Conservation (phyloP, 495 filamentous ascomycete species). For the Penicillium nucicola region DNA sequence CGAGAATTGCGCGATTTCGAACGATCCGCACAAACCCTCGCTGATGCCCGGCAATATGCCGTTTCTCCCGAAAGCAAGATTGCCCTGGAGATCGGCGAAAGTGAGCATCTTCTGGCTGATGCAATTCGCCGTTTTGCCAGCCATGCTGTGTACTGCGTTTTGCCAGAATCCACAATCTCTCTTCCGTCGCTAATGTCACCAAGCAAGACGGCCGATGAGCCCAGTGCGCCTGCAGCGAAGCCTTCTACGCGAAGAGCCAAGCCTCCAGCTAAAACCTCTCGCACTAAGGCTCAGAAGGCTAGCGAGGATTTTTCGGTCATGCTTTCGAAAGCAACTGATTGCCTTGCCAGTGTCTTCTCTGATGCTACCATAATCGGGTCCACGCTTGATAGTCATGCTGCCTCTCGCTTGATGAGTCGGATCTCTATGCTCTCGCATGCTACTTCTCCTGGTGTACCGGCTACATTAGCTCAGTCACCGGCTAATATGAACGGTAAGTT, state of each 20-base stretch:
- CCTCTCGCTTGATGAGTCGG: slow-evolving; percentile 43
- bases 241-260: slow-evolving; percentile 24
- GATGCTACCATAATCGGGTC: slow-evolving; percentile 41
- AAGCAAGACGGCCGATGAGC: slow-evolving; percentile 19
- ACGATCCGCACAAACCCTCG: slow-evolving; percentile 29
- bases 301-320: slow-evolving; percentile 40
- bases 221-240: slow-evolving; percentile 12
- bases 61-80: slow-evolving; percentile 38
- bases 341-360: slow-evolving; percentile 34
- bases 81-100: slow-evolving; percentile 40
- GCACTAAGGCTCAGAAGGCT: slow-evolving; percentile 31
- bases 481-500: slow-evolving; percentile 44
- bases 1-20: slow-evolving; percentile 39
- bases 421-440: slow-evolving; percentile 47
- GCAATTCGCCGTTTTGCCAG: slow-evolving; percentile 63
- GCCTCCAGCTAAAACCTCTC: slow-evolving; percentile 25
- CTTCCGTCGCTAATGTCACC: slow-evolving; percentile 60
- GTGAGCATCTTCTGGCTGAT: slow-evolving; percentile 51
- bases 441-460: slow-evolving; percentile 28
- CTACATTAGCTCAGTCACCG: slow-evolving; percentile 34
- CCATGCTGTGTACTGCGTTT: slow-evolving; percentile 82
- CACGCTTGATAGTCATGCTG: slow-evolving; percentile 43
- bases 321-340: slow-evolving; percentile 40
- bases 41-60: slow-evolving; percentile 33
- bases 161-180: slow-evolving; percentile 88